phyloP scores from a whole-genome alignment of 2,329 filamentous ascomycete species.

The Neofusicoccum cordaticola region DNA sequence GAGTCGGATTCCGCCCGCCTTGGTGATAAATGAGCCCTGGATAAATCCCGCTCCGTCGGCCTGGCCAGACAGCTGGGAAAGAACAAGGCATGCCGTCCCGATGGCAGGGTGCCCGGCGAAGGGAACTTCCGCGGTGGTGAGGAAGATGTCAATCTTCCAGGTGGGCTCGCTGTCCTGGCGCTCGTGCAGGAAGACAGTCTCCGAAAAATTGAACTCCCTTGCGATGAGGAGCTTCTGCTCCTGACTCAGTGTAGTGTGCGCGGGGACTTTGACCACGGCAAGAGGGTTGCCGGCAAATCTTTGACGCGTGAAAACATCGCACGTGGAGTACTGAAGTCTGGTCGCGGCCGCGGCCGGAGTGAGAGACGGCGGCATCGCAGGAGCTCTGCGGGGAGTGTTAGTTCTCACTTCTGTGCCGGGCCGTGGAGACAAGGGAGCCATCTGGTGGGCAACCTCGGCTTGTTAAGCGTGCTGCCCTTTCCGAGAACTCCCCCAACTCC shows the following conservation, averaged over 20 bases:
- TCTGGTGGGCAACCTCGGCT: not conserved
- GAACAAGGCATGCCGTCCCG: conserved; percentile 52
- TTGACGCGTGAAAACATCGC: conserved; percentile 50
- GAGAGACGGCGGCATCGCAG: not conserved
- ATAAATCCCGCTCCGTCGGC: conserved; percentile 22
- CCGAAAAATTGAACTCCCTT: conserved; percentile 57
- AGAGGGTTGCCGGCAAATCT: conserved; percentile 54
- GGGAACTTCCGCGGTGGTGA: conserved; percentile 49
- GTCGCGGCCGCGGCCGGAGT: not conserved
- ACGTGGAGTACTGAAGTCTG: conserved; percentile 34
- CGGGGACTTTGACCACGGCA: conserved; percentile 52
- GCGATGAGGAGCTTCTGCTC: conserved; percentile 54
- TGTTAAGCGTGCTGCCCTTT: not conserved
- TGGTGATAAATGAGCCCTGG: conserved; percentile 41
- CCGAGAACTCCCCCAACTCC: conserved; percentile 3
- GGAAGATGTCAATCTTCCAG: conserved; percentile 56
- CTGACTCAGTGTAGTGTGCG: conserved; percentile 38
- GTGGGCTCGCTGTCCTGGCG: conserved; percentile 23
- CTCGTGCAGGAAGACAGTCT: conserved; percentile 55
- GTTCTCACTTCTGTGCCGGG: not conserved
- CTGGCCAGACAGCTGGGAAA: conserved; percentile 26
- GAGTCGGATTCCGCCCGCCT: conserved; percentile 45
- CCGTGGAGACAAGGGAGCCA: not conserved
- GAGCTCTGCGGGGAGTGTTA: not conserved
- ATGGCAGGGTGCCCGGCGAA: conserved; percentile 60